Conservation (phyloP, 352 stramenopile genomes). For the Peronosclerospora sorghi region DNA sequence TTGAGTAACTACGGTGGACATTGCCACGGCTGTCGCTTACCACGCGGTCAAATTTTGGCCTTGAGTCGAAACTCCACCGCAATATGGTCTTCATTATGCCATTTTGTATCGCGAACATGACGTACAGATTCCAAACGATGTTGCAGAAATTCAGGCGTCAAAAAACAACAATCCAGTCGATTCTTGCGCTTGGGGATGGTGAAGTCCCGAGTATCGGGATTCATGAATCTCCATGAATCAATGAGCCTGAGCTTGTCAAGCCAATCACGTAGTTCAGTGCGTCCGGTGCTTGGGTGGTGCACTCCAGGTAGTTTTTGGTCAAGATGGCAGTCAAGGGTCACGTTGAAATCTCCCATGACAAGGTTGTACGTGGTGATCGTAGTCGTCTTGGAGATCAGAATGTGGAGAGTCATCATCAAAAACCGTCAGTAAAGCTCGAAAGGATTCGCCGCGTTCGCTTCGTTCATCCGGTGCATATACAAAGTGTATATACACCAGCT, state of each 20-base stretch:
- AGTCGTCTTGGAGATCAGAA: too few species aligned
- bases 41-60: not conserved
- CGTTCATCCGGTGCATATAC: conserved; percentile 9
- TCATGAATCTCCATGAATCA: conserved; percentile 6
- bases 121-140: conserved; percentile 1
- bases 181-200: conserved; percentile 5
- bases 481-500: conserved; percentile 4
- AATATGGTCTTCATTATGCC: conserved; percentile 12
- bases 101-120: conserved; percentile 6
- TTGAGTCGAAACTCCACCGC: conserved; percentile 1
- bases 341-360: not conserved
- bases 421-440: not conserved
- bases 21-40: not conserved
- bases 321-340: not conserved
- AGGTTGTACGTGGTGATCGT: not conserved
- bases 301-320: not conserved
- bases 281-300: not conserved
- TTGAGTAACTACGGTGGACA: conserved; percentile 1
- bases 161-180: too few species aligned
- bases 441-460: not conserved
- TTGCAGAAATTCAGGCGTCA: conserved; percentile 4
- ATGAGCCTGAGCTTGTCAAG: conserved; percentile 4
- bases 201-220: conserved; percentile 2
- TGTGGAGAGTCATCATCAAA: not conserved
- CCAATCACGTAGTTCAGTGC: conserved; percentile 6